Evolutionary conservation across 495 filamentous ascomycete species (phyloP).

Genomic region (Xylaria intraflava): DNA sequence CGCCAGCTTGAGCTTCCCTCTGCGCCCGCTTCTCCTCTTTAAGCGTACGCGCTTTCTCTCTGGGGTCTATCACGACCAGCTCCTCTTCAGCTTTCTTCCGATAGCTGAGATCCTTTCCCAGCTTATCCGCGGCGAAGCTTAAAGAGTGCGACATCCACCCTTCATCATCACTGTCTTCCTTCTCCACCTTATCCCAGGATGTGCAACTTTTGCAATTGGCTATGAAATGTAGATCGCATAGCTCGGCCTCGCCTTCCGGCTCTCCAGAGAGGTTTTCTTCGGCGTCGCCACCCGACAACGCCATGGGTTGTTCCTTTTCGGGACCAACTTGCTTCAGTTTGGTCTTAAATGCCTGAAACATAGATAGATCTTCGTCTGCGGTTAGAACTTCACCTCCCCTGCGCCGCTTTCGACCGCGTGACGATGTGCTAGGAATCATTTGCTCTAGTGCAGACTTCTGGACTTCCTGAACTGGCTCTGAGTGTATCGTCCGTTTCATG

Average conservation of each 20-base stretch:
- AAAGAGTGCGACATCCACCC: conserved; percentile 66
- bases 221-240: conserved; percentile 92
- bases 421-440: conserved; percentile 76
- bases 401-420: conserved; percentile 72
- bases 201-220: conserved; percentile 85
- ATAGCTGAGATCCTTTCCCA: conserved; percentile 89
- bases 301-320: conserved; percentile 35
- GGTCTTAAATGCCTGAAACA: conserved; percentile 69
- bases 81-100: conserved; percentile 83
- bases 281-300: conserved; percentile 22
- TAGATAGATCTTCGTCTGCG: conserved; percentile 50
- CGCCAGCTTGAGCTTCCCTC: conserved; percentile 43
- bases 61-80: conserved; percentile 88
- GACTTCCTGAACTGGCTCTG: conserved; percentile 48
- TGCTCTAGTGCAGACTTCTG: conserved; percentile 58
- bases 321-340: conserved; percentile 62
- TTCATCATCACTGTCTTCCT: conserved; percentile 57
- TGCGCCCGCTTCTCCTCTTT: conserved; percentile 53
- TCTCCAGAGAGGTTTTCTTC: conserved; percentile 22
- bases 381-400: conserved; percentile 39
- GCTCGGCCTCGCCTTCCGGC: conserved; percentile 61
- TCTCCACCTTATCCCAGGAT: conserved; percentile 61
- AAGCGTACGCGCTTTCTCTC: conserved; percentile 73
- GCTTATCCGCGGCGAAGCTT: conserved; percentile 78
- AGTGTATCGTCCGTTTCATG: conserved; percentile 71